Base-by-base conservation (phyloP, 2,329 filamentous ascomycete genomes). In the Aspergillus neoniger region DNA sequence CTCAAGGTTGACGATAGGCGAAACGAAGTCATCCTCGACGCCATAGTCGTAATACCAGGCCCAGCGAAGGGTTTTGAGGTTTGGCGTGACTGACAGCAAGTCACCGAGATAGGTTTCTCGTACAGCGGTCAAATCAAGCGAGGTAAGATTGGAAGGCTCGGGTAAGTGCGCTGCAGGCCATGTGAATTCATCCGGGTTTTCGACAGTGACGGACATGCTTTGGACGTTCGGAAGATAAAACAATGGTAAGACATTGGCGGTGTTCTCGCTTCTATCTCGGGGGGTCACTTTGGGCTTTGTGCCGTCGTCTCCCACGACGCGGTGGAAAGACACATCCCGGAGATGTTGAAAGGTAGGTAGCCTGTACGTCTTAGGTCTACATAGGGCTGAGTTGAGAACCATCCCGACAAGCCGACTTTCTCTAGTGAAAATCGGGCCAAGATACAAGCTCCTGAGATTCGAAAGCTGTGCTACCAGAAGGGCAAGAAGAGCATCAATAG, bases 141-240 rank as follows among this genome's bases (percentile, higher is more conserved):
- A 62, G 44, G 4, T 55, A 0, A 67, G 55, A 0, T 51, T 63
- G 5, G 56, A 38, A 36, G 32, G 32, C 2, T 25, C 14, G 5
- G 65, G 62, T 38, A 30, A n/a, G 17, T 60, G 49, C 19, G 30
- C 10, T 38, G 28, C 43, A 55, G 66, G 62, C 67, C 68, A 68
- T 5, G 36, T 44, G 15, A 65, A 67, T 10, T 25, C 44, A 44
- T 7, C 17, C 2, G 63, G 63, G 32, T 63, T 70, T n/a, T 67
- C 49, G 28, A 70, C 60, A 4, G 57, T 58, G 47, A 53, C 56
- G 19, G 41, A 48, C 52, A 70, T 56, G 17, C n/a, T 60, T 60
- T 63, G 10, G 19, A 68, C 17, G 10, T 41, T 59, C 12, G 62
- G 66, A 17, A 70, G 32, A 52, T 69, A 69, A 23, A 69, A 66